Evolutionary conservation across 1,139 yeast genomes (phyloP).

Genomic region (Magnusiomyces sp.): DNA sequence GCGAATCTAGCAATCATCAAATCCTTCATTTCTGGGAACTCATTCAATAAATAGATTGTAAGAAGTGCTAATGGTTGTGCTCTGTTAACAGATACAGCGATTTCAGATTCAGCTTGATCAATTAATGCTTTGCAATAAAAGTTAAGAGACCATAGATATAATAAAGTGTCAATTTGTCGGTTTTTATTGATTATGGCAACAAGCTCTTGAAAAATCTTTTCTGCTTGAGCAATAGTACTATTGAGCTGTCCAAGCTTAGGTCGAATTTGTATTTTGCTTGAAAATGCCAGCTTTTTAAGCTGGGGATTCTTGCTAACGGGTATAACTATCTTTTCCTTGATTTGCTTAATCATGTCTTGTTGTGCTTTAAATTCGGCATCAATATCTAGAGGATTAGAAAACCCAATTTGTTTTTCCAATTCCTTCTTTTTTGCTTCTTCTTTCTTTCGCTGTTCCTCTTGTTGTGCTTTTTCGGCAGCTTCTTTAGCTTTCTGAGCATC

Average conservation of each 20-base stretch:
- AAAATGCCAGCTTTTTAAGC: constrained; percentile 34
- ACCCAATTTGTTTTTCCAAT: constrained; percentile 10
- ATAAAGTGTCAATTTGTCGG: constrained; percentile 37
- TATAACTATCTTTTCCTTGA: constrained; percentile 44
- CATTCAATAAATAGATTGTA: constrained; percentile 45
- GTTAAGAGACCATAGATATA: constrained; percentile 66
- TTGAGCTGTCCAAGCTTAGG: constrained; percentile 91
- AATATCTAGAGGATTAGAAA: constrained; percentile 37
- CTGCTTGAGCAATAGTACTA: constrained; percentile 53
- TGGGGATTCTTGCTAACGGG: constrained; percentile 28
- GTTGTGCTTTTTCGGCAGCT: constrained; percentile 12
- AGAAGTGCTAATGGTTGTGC: constrained; percentile 74
- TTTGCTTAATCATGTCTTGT: constrained; percentile 47
- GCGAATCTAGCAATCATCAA: constrained; percentile 71
- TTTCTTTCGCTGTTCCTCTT: constrained; percentile 7
- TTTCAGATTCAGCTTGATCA: constrained; percentile 90
- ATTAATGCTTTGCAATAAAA: constrained; percentile 78
- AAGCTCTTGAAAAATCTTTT: constrained; percentile 43
- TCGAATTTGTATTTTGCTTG: constrained; percentile 62
- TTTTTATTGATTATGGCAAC: constrained; percentile 42
- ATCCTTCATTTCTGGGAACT: constrained; percentile 59
- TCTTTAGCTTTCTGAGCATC: constrained; percentile 15
- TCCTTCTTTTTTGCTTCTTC: constrained; percentile 1
- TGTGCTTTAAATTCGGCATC: constrained; percentile 44
- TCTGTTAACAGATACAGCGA: constrained; percentile 66